Conservation (phyloP, 2,329 filamentous ascomycete genomes). For the Scortechinia acanthostroma region DNA sequence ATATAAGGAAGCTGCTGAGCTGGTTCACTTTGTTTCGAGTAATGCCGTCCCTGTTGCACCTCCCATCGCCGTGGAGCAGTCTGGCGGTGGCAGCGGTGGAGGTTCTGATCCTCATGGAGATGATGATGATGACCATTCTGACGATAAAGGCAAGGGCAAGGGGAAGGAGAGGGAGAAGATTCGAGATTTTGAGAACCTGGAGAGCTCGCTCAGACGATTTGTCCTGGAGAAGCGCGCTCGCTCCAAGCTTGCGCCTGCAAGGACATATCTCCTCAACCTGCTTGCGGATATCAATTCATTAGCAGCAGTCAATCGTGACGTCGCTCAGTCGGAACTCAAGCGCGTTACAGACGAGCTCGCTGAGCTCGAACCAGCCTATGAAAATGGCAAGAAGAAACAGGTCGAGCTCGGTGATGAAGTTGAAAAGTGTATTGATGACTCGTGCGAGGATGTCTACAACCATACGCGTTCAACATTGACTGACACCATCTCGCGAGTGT, state of each 20-base stretch:
- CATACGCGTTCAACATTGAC: constrained; percentile 72
- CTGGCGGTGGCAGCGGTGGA: constrained; percentile 45
- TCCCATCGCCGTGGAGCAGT: constrained; percentile 37
- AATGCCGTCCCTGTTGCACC: constrained; percentile 79
- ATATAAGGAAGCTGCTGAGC: constrained; percentile 81
- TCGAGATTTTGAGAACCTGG: constrained; percentile 81
- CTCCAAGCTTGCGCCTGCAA: constrained; percentile 90
- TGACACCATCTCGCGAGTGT: constrained; percentile 69
- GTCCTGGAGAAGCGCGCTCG: constrained; percentile 91
- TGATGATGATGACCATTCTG: constrained; percentile 22
- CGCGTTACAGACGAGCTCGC: constrained; percentile 74
- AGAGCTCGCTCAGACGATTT: constrained; percentile 82
- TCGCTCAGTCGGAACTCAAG: constrained; percentile 77
- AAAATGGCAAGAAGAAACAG: constrained; percentile 75
- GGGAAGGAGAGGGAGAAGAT: constrained; percentile 84
- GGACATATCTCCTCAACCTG: constrained; percentile 90
- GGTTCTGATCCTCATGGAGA: constrained; percentile 35
- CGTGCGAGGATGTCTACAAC: constrained; percentile 78
- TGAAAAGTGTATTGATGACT: constrained; percentile 75
- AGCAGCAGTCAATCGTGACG: constrained; percentile 78
- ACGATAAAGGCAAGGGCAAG: constrained; percentile 65
- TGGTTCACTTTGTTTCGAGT: constrained; percentile 96
- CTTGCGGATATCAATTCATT: constrained; percentile 79
- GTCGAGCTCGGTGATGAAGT: constrained; percentile 75
- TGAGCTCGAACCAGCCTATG: constrained; percentile 77